Percentiles rank a stretch among this genome's conserved stretches.
phyloP scores from a whole-genome alignment of 2,329 filamentous ascomycete genomes.

The Fusarium ambrosium region DNA sequence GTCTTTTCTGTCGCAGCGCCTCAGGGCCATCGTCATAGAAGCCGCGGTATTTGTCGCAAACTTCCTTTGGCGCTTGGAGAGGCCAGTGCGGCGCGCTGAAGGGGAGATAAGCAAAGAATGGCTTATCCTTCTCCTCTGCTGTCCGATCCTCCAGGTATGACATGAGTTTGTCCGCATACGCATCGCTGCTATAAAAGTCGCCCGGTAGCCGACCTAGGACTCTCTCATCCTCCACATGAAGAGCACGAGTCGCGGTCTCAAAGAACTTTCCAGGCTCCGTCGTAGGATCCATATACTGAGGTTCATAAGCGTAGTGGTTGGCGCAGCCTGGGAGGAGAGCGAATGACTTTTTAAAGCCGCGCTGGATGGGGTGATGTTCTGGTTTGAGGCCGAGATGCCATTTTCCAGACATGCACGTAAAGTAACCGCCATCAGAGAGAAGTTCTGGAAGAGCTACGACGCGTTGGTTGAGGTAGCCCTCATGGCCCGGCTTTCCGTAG shows the following conservation, averaged over 20 bases:
- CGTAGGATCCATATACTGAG: not conserved
- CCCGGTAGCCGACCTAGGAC: not conserved
- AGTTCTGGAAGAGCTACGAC: conserved; percentile 2
- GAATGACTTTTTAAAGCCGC: conserved; percentile 42
- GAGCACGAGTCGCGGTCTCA: not conserved
- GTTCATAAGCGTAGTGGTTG: conserved; percentile 61
- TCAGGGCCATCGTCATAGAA: conserved; percentile 50
- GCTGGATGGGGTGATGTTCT: not conserved
- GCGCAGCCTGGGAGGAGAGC: conserved; percentile 57
- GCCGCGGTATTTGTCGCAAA: conserved; percentile 32
- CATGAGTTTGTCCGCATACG: not conserved
- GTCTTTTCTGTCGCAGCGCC: not conserved
- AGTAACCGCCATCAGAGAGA: not conserved
- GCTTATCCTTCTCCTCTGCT: conserved; percentile 43
- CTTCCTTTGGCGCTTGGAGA: not conserved
- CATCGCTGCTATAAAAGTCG: not conserved
- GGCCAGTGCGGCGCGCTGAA: conserved; percentile 14
- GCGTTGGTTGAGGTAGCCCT: conserved; percentile 6
- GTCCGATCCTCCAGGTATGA: not conserved
- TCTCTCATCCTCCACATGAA: not conserved
- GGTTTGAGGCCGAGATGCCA: conserved; percentile 9
- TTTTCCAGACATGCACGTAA: not conserved
- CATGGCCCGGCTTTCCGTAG: not conserved
- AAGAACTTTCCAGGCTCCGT: conserved; percentile 4
- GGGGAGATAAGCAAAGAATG: conserved; percentile 64